Percentiles rank a stretch among this genome's conserved stretches.
Evolutionary conservation across 305 asterid genomes (phyloP).

Genomic region (Plantago coronopus): DNA sequence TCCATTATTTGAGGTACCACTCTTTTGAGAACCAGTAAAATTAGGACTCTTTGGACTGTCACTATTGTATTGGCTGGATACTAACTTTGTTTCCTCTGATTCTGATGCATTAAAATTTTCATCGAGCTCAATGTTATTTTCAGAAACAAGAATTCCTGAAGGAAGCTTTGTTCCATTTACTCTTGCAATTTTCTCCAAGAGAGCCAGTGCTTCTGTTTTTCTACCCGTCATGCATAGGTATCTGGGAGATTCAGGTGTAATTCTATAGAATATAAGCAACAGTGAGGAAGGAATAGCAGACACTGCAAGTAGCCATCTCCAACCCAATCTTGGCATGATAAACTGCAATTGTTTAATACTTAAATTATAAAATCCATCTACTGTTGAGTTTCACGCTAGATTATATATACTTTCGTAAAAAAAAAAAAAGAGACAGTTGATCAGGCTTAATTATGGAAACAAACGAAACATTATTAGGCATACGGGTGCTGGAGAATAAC

Average conservation of each 20-base stretch:
- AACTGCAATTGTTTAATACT: slow-evolving; percentile 42
- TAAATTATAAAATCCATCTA: too few species aligned
- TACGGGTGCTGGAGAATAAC: too few species aligned
- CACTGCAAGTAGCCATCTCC: slow-evolving; percentile 74
- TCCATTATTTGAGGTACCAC: too few species aligned
- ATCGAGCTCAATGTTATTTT: slow-evolving; percentile 35
- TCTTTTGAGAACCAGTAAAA: slow-evolving; percentile 20
- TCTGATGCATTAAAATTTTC: slow-evolving; percentile 37
- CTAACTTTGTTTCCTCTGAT: slow-evolving; percentile 41
- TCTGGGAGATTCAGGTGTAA: slow-evolving; percentile 61
- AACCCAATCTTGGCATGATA: slow-evolving; percentile 69
- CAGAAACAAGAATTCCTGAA: slow-evolving; percentile 52
- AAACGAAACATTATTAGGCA: too few species aligned
- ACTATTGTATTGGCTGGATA: slow-evolving; percentile 29
- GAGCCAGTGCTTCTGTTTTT: slow-evolving; percentile 39
- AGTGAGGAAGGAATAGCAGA: slow-evolving; percentile 56
- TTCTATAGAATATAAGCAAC: slow-evolving; percentile 51
- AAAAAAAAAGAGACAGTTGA: too few species aligned
- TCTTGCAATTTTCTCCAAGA: slow-evolving; percentile 50
- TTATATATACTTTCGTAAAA: too few species aligned
- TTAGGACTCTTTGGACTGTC: slow-evolving; percentile 27
- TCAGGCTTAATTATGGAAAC: too few species aligned
- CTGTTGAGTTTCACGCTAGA: too few species aligned
- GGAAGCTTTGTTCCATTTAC: slow-evolving; percentile 56
- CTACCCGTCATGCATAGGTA: slow-evolving; percentile 57